phyloP scores from a whole-genome alignment of 345 rosid genomes.

The Diplotaxis tenuifolia region DNA sequence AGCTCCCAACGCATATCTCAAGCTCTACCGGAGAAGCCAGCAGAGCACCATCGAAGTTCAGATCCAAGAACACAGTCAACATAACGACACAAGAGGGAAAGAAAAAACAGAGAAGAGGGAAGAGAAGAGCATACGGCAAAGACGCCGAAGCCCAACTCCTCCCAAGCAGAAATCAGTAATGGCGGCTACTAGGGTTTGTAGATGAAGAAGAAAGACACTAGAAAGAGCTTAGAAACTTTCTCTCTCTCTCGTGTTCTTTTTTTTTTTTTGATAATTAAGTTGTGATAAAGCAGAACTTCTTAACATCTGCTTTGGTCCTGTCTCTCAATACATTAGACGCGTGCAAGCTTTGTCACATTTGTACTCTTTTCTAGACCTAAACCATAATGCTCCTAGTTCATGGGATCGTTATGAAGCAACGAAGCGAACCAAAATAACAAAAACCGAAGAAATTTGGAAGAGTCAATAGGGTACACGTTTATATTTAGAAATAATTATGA shows the following conservation, averaged over 20 bases:
- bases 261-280: no score
- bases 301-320: background rate
- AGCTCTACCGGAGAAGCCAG: background rate
- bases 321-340: background rate
- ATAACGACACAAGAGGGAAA: background rate
- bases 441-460: background rate
- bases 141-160: background rate
- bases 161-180: no score
- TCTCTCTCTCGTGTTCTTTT: background rate
- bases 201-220: background rate
- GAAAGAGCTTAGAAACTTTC: background rate
- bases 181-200: background rate
- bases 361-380: background rate
- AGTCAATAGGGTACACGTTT: background rate
- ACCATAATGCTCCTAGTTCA: background rate
- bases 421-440: background rate
- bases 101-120: background rate
- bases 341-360: background rate
- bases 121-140: background rate
- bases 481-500: background rate
- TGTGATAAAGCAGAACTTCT: no score
- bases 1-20: background rate
- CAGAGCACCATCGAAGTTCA: background rate
- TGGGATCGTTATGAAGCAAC: background rate
- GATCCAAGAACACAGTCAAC: background rate